Evolutionary conservation across 2,329 filamentous ascomycete genomes (phyloP), one percentile per base, ranked within the genome.

Genomic region (Aureobasidium sp.): DNA sequence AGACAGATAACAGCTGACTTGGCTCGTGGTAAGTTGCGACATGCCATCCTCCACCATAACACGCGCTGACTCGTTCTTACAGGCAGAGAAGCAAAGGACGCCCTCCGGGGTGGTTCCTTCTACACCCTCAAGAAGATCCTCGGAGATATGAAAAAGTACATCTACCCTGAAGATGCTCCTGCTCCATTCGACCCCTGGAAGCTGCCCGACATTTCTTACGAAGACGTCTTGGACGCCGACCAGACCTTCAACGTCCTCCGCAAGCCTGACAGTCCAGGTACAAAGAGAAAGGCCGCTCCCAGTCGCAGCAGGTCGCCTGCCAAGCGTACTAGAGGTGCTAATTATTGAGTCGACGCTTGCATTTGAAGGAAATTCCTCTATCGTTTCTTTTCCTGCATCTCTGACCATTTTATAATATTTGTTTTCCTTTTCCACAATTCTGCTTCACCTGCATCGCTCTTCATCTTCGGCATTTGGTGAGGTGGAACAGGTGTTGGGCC

Each of bases 1-100:
- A 60, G 62, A 43, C 64, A 69, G 62, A 70, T 71, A 40, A 64
- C 65, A 27, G 61, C 61, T 23, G 69, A 71, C 62, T 59, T 71
- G 10, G 53, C 60, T 17, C 64, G 65, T 42, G 61, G 69, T 68
- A 60, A 65, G 67, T 64, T 9, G 37, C 8, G 4, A 17, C 13
- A 17, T 35, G 11, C 25, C 15, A 10, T 37, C 13, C n/a, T 23
- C 2, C 9, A 4, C 37, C 23, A n/a, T 11, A 17, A 27, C 21
- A n/a, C 9, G 15, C 4, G 27, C 33, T 53, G 33, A 53, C 9
- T 19, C 17, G 7, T 53, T 19, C 11, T 13, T 13, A 53, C 17
- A 53, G 49, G 49, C 49, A 38, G 23, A 53, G 49, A 53, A 53
- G 31, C 49, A 9, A 53, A 15, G 9, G 49, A 53, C 2, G 49